Percentiles rank a stretch among this genome's conserved stretches.
These are phyloP conservation scores for Epichloe aotearoae DNA, from an alignment of 2,329 filamentous ascomycete species.

Conservation along the genomic window DNA sequence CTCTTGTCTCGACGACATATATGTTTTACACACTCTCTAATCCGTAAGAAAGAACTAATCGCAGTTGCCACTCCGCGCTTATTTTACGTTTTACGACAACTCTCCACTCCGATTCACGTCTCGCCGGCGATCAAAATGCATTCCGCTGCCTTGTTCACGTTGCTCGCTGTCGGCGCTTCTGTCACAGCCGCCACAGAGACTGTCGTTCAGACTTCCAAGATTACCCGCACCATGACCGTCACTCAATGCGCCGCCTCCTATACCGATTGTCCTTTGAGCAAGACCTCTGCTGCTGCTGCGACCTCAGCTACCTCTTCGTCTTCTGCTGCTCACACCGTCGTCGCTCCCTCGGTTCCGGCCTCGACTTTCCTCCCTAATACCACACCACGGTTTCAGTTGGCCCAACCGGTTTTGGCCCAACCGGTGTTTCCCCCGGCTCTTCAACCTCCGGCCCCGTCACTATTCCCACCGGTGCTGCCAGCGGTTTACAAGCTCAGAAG, in stretches of 20 bases:
- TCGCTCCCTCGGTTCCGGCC: not conserved
- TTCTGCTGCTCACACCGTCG: slow-evolving; percentile 9
- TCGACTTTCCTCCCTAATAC: not conserved
- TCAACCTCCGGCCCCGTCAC: slow-evolving; percentile 9
- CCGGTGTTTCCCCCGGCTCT: slow-evolving; percentile 3
- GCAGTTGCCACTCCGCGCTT: not conserved
- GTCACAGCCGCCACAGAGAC: slow-evolving; percentile 24
- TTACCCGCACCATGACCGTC: slow-evolving; percentile 31
- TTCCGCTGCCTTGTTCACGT: slow-evolving; percentile 28
- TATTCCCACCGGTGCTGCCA: slow-evolving; percentile 20
- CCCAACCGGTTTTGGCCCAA: slow-evolving; percentile 8
- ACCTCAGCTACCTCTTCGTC: slow-evolving; percentile 13
- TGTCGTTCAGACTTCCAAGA: slow-evolving; percentile 30
- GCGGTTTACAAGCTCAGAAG: slow-evolving; percentile 24
- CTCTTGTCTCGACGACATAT: not conserved
- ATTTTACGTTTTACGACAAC: not conserved
- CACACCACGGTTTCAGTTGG: slow-evolving; percentile 13
- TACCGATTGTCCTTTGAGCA: slow-evolving; percentile 27
- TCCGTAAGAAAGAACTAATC: too few relatives aligned
- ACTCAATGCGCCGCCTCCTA: slow-evolving; percentile 32
- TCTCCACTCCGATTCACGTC: not conserved
- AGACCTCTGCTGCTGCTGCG: slow-evolving; percentile 11
- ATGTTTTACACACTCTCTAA: not conserved
- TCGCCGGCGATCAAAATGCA: slow-evolving; percentile 27
- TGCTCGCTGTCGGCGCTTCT: slow-evolving; percentile 28